phyloP scores from a whole-genome alignment of 306 rosid species.

The Trifolium repens region DNA sequence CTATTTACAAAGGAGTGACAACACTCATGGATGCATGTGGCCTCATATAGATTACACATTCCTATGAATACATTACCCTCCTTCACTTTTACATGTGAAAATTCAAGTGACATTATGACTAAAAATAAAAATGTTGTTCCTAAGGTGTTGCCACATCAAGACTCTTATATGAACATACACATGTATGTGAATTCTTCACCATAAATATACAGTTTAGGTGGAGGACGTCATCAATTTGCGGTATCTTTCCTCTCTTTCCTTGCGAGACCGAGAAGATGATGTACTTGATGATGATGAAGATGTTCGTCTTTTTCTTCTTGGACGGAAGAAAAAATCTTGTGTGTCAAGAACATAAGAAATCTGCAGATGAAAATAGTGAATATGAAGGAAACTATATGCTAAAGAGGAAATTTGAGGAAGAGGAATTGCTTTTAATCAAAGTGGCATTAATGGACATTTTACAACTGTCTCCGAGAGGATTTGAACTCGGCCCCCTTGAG shows the following conservation, averaged over 20 bases:
- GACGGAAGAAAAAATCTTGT: slow-evolving; percentile 85
- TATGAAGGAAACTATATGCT: slow-evolving; percentile 14
- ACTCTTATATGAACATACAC: slow-evolving; percentile 39
- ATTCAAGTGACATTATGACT: slow-evolving; percentile 36
- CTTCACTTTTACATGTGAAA: slow-evolving; percentile 41
- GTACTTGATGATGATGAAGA: slow-evolving; percentile 24
- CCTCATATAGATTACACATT: slow-evolving; percentile 39
- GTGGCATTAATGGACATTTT: too few species aligned
- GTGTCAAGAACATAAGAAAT: slow-evolving; percentile 91
- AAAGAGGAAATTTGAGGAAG: too few species aligned
- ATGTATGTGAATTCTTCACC: slow-evolving; percentile 33
- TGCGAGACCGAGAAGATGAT: slow-evolving; percentile 40
- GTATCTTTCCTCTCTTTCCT: slow-evolving; percentile 66
- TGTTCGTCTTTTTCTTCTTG: slow-evolving; percentile 52
- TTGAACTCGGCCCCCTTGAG: too few species aligned
- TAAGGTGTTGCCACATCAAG: slow-evolving; percentile 37
- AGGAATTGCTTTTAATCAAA: too few species aligned
- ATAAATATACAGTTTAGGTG: slow-evolving; percentile 20
- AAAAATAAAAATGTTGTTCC: slow-evolving; percentile 39
- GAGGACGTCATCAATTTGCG: slow-evolving; percentile 59
- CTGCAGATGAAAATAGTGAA: slow-evolving; percentile 57
- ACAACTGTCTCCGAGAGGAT: too few species aligned
- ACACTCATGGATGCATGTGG: slow-evolving; percentile 43
- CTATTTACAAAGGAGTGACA: slow-evolving; percentile 66
- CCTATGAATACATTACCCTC: slow-evolving; percentile 44